Evolutionary conservation across 306 rosid genomes (phyloP), one percentile per base, ranked within the genome.

Genomic region (Acacia confusa): DNA sequence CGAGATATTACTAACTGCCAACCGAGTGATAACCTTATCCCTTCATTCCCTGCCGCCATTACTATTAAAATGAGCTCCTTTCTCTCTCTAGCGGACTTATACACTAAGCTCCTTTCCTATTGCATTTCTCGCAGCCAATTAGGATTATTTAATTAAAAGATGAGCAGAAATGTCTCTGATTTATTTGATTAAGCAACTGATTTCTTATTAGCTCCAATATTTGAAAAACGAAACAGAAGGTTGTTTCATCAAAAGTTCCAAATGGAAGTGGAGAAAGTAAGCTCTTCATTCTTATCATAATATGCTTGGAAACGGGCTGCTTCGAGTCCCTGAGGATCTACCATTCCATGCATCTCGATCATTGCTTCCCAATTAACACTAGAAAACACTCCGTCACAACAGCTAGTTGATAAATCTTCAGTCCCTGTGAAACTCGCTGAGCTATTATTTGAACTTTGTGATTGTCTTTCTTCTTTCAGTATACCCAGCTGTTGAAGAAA

Each of bases 401-500:
- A 45, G 19, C 83, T 86, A 74, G 65, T 73, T 30, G 83, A 78
- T 22, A 81, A 70, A 72, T 83, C 85, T 82, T 92, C 90, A 17
- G 88, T 83, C 75, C 36, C 82, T 47, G 79, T 50, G 58, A 80
- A 82, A 81, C 88, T 85, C 32, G 58, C 90, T 32, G 87, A 55
- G 13, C 61, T n/a, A 19, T 19, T 55, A 55, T 55, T 20, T 7
- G 25, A 55, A 20, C 61, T 7, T 55, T 55, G 61, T 55, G 61
- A 28, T 30, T 75, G 80, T 9, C 69, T 79, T 53, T 89, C 91
- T 6, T 85, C 91, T 74, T 88, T 92, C 74, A 96, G 79, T 71
- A 93, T 82, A 43, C 98, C 99, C 83, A 96, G 47, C 76, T 93
- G 99, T 84, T 94, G 97, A 78, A 94, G 97, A 88, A 94, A 94